Evolutionary conservation across 805 yeast genomes (phyloP).

Genomic region (Isabelozyma pseudorhagii): DNA sequence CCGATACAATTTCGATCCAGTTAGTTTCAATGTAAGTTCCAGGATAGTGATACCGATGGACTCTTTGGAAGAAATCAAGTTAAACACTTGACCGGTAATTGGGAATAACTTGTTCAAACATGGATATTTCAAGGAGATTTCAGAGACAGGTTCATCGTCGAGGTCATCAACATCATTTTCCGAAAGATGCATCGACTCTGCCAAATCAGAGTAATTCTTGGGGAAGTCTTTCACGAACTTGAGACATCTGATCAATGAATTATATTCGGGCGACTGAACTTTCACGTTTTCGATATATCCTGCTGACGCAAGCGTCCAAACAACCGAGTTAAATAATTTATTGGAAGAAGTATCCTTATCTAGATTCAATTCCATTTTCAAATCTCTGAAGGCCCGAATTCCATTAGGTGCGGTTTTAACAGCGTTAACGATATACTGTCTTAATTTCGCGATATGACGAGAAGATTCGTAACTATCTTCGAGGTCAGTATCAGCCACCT

Average conservation of each 20-base stretch:
- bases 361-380: conserved; percentile 56
- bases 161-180: conserved; percentile 15
- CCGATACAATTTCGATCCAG: conserved; percentile 54
- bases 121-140: conserved; percentile 17
- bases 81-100: conserved; percentile 59
- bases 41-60: conserved; percentile 58
- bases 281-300: conserved; percentile 50
- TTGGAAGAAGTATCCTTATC: conserved; percentile 36
- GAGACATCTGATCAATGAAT: conserved; percentile 32
- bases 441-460: conserved; percentile 26
- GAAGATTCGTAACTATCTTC: conserved; percentile 23
- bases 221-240: conserved; percentile 47
- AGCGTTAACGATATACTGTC: conserved; percentile 41
- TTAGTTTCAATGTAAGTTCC: conserved; percentile 45
- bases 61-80: conserved; percentile 39
- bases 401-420: conserved; percentile 58
- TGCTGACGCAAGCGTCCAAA: conserved; percentile 41
- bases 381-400: conserved; percentile 57
- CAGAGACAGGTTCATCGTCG: conserved; percentile 4
- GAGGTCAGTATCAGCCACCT: conserved; percentile 16
- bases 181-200: conserved; percentile 14
- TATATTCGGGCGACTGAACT: conserved; percentile 36
- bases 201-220: conserved; percentile 40
- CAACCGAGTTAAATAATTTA: conserved; percentile 48
- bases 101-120: conserved; percentile 58